phyloP scores from a whole-genome alignment of 257 asterid species.

The Solanum gandarillasii region DNA sequence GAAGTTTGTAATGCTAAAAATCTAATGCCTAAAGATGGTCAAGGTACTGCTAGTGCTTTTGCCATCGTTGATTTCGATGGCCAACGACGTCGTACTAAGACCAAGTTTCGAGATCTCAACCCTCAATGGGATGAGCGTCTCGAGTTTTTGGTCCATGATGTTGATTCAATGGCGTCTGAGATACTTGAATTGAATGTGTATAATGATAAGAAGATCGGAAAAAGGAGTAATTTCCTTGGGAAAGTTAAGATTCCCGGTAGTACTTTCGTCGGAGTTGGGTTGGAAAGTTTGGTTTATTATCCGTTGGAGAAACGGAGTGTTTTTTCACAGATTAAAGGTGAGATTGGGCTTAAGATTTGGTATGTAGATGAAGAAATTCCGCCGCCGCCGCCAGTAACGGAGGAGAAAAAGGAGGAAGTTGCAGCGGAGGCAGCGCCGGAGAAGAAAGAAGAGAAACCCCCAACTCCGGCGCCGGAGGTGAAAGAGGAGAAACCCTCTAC shows the following conservation, averaged over 20 bases:
- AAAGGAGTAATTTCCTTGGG: slow-evolving; percentile 67
- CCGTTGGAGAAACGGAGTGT: slow-evolving; percentile 90
- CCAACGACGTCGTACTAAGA: slow-evolving; percentile 85
- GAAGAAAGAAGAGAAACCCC: slow-evolving; percentile 33
- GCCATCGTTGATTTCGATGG: slow-evolving; percentile 75
- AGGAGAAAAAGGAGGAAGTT: slow-evolving; percentile 26
- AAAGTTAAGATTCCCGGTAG: slow-evolving; percentile 66
- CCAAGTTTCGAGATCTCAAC: slow-evolving; percentile 65
- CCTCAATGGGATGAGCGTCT: slow-evolving; percentile 86
- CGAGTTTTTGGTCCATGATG: slow-evolving; percentile 60
- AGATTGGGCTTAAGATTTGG: slow-evolving; percentile 63
- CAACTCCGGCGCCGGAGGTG: slow-evolving; percentile 22
- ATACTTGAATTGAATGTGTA: slow-evolving; percentile 60
- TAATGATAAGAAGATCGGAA: slow-evolving; percentile 65
- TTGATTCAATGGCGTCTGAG: slow-evolving; percentile 39
- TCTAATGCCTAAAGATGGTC: slow-evolving; percentile 93
- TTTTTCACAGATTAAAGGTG: slow-evolving; percentile 87
- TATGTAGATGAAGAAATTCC: slow-evolving; percentile 43
- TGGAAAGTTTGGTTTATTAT: slow-evolving; percentile 56
- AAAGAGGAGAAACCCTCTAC: slow-evolving; percentile 25
- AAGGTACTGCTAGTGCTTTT: slow-evolving; percentile 88
- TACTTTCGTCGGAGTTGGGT: slow-evolving; percentile 44
- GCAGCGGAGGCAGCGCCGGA: slow-evolving; percentile 8
- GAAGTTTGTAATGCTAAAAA: slow-evolving; percentile 72
- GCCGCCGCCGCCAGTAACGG: background rate